Base-by-base conservation (phyloP, 306 rosid genomes). In the Fragaria nilgerrensis region DNA sequence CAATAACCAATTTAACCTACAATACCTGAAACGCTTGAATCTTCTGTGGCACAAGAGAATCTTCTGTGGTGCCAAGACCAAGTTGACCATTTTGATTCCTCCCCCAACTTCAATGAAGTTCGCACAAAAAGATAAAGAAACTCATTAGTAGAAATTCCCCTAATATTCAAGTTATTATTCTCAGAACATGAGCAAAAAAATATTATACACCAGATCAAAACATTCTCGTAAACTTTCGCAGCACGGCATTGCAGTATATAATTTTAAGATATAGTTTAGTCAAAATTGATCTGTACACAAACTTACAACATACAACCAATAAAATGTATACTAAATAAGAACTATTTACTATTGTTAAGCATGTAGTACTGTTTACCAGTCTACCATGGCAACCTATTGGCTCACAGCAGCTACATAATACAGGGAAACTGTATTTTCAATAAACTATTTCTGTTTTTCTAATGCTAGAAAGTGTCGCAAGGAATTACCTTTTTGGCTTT, bases 41-140 rank as follows among this genome's bases (percentile, higher is more conserved):
- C 83, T 87, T 92, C 84, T 87, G 97, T 23, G 98, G 98, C 81
- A 92, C 92, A 75, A 90, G 97, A 48, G 97, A 89, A 82, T 95
- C 98, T 79, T 92, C 98, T 1, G 82, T 80, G 83, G 93, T 90
- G 43, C 96, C 97, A 63, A 95, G 91, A 84, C 98, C 98, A 77
- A 95, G 97, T 72, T 95, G 98, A 80, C 98, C 98, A 75, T 92
- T 95, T 88, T 95, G 98, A 89, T 95, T 95, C 84, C 98, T 79
- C 82, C 98, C 98, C 98, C 98, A 95, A 81, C 98, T 95, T 79
- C 88, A 90, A 58, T 20, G 22, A 72, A 72, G 69, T 39, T 37
- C 29, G 68, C 27, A 41, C 36, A 48, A 39, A 16, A 19, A 29
- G 13, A 39, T 22, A 5, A 8, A 23, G 25, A 74, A 59, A 22